phyloP scores from a whole-genome alignment of 768 basidiomycete genomes.

The Psilocybe cubensis region DNA sequence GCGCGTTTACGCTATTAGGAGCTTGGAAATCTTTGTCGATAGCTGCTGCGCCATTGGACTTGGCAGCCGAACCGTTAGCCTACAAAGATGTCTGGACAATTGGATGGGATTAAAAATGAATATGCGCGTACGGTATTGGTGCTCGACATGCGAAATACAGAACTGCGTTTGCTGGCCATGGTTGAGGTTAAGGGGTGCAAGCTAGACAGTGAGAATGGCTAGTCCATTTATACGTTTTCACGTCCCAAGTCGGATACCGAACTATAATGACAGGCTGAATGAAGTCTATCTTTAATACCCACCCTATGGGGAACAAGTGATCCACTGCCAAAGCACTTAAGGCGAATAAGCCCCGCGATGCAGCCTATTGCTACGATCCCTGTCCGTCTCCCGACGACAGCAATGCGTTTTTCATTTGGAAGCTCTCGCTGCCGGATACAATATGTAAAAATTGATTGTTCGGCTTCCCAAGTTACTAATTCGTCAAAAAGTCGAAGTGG shows the following conservation, averaged over 20 bases:
- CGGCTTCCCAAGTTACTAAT: constrained; percentile 7
- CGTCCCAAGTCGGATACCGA: not conserved
- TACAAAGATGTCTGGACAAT: not conserved
- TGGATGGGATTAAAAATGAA: too few species aligned
- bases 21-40: constrained; percentile 25
- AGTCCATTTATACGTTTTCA: constrained; percentile 8
- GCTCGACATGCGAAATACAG: constrained; percentile 8
- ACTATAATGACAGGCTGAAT: constrained; percentile 18
- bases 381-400: not conserved
- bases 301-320: constrained; percentile 1
- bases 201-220: constrained; percentile 2
- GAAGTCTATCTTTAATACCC: constrained; percentile 8
- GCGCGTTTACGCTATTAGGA: constrained; percentile 21
- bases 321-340: not conserved
- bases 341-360: constrained; percentile 17
- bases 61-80: constrained; percentile 8
- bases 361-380: too few species aligned
- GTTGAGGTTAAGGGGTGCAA: not conserved
- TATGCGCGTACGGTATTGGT: constrained; percentile 2
- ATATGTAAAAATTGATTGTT: constrained; percentile 13
- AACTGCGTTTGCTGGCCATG: constrained; percentile 13
- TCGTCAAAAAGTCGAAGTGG: not conserved
- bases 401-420: not conserved
- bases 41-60: constrained; percentile 1
- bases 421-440: not conserved